Evolutionary conservation across 441 rosid species (phyloP).

Genomic region (Populus hybrid): DNA sequence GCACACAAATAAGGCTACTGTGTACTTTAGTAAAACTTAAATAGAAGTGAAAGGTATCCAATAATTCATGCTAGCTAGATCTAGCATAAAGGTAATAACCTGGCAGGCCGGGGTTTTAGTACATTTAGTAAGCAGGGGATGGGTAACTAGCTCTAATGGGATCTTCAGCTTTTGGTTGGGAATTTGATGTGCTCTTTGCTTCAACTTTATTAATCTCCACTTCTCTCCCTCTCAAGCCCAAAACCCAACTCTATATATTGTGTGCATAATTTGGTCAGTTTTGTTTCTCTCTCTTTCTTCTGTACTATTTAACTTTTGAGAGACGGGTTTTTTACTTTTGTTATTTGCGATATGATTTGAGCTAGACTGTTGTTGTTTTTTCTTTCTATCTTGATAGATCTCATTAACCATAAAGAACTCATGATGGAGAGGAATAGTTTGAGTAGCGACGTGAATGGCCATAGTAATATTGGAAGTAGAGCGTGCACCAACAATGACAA

Average conservation of each 20-base stretch:
- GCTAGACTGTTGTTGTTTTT: constrained; percentile 4
- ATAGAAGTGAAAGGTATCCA: constrained; percentile 21
- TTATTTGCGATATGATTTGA: constrained; percentile 14
- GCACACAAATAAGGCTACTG: constrained; percentile 10
- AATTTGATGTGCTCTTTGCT: constrained; percentile 24
- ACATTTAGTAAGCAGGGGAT: constrained; percentile 25
- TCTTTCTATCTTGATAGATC: constrained; percentile 23
- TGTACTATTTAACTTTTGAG: constrained; percentile 4
- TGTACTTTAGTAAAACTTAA: constrained; percentile 14
- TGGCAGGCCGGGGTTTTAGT: constrained; percentile 26
- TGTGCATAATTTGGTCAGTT: constrained; percentile 21
- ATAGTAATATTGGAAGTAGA: constrained; percentile 24
- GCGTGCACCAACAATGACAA: constrained; percentile 3
- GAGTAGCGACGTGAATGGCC: constrained; percentile 48
- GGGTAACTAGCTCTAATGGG: constrained; percentile 19
- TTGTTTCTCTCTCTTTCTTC: neutral
- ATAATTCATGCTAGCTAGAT: constrained; percentile 19
- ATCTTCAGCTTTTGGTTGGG: constrained; percentile 28
- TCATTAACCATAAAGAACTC: constrained; percentile 16
- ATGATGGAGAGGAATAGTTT: constrained; percentile 58
- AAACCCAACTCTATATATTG: constrained; percentile 11
- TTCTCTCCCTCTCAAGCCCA: constrained; percentile 5
- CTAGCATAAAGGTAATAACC: constrained; percentile 28
- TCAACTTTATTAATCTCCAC: constrained; percentile 14
- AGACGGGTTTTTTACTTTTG: constrained; percentile 1